These are phyloP conservation scores for Rugonectria rugulosa DNA, from an alignment of 2,329 filamentous ascomycete genomes.

Conservation along the genomic window DNA sequence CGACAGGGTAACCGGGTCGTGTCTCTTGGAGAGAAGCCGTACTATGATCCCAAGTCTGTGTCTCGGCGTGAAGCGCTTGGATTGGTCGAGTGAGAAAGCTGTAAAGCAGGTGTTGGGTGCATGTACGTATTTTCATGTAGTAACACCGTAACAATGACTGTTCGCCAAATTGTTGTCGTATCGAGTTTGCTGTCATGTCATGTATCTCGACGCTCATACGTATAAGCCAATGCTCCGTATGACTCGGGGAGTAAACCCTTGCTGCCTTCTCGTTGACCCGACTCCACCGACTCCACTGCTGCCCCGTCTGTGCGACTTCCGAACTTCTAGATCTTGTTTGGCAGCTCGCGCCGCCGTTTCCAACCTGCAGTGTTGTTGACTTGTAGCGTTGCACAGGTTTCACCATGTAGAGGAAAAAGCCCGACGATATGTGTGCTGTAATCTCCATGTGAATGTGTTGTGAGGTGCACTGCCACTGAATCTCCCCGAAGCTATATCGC, in stretches of 20 bases:
- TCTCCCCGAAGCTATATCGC: too few relatives aligned
- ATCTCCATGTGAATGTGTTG: too few relatives aligned
- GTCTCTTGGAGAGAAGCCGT: slow-evolving; percentile 15
- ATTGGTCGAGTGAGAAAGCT: slow-evolving; percentile 13
- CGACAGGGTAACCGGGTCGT: slow-evolving; percentile 17
- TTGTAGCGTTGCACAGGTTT: slow-evolving; percentile 30
- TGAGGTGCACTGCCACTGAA: too few relatives aligned
- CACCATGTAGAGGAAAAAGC: slow-evolving; percentile 17
- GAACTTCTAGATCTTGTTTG: slow-evolving; percentile 38
- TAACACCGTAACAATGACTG: too few relatives aligned
- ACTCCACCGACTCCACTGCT: slow-evolving; percentile 11
- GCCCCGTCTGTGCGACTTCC: slow-evolving; percentile 37
- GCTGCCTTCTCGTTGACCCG: too few relatives aligned
- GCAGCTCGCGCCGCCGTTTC: slow-evolving; percentile 13
- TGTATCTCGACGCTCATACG: too few relatives aligned
- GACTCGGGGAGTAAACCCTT: too few relatives aligned
- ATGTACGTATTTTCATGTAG: background rate
- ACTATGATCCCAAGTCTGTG: slow-evolving; percentile 8
- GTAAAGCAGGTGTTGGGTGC: background rate
- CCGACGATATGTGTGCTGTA: slow-evolving; percentile 3
- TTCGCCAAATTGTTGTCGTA: background rate
- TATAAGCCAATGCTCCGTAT: too few relatives aligned
- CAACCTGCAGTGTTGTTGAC: slow-evolving; percentile 32
- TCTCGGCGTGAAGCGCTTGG: slow-evolving; percentile 14
- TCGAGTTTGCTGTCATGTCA: too few relatives aligned